Conservation (phyloP, 768 basidiomycete species). For the Amyloporia xantha region DNA sequence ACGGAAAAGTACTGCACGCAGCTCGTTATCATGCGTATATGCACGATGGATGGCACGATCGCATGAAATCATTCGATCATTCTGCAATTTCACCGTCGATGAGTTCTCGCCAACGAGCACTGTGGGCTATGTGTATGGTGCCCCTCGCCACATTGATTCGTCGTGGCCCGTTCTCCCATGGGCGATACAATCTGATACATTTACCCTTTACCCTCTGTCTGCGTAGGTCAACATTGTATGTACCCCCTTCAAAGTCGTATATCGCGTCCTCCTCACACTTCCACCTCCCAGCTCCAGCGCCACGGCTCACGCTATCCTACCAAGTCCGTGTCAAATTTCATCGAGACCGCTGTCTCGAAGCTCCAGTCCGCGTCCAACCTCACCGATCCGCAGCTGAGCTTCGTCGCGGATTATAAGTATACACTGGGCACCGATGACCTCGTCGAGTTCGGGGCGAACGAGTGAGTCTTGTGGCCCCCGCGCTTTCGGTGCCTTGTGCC, state of each 20-base stretch:
- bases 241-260: neutral
- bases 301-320: slow-evolving; percentile 82
- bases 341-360: slow-evolving; percentile 44
- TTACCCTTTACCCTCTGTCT: neutral
- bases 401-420: slow-evolving; percentile 53
- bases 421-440: slow-evolving; percentile 51
- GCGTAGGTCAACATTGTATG: slow-evolving; percentile 58
- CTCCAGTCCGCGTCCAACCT: slow-evolving; percentile 46
- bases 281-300: slow-evolving; percentile 57
- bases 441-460: slow-evolving; percentile 55
- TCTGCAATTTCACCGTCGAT: no score
- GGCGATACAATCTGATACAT: neutral
- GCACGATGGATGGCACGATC: no score
- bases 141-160: no score
- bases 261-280: neutral
- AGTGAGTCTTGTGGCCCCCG: slow-evolving; percentile 41
- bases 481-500: neutral
- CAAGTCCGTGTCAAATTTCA: slow-evolving; percentile 32
- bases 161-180: neutral
- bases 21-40: no score
- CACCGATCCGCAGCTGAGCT: slow-evolving; percentile 32
- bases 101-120: no score
- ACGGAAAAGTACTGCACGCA: no score
- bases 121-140: no score
- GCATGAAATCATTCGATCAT: no score